Evolutionary conservation across 306 rosid species (phyloP), one percentile per base, ranked within the genome.

Genomic region (Fragaria vesca): DNA sequence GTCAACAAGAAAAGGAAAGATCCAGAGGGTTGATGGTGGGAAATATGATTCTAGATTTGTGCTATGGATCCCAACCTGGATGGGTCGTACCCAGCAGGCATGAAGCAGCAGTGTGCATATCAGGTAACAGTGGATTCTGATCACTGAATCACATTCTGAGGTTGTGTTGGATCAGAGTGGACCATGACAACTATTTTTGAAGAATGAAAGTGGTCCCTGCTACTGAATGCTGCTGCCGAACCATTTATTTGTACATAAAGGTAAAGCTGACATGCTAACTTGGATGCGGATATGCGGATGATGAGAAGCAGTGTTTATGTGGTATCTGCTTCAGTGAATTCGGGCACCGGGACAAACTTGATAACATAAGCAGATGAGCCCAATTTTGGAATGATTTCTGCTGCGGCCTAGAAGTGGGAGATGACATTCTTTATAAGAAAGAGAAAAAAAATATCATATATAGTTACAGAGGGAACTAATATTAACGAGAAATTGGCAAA

Each of bases 181-280:
- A 61, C 51, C 74, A 40, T 42, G 12, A 66, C 60, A 15, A 62
- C 77, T 36, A 69, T 16, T 36, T 45, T 38, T 17, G 77, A 58
- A 11, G 34, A 54, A 55, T 34, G 47, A 48, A 48, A 40, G 80
- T 57, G 50, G 85, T 76, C 73, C 66, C 75, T 57, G 88, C 81
- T 71, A 65, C 81, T 61, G 88, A 87, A 83, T 79, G 83, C 87
- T 78, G 87, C 85, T 70, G 85, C 80, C 78, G 62, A 77, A 85
- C 81, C 86, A 78, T 78, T 72, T 65, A 78, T 82, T 76, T 96
- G 99, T 96, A 93, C 90, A 93, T 91, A 96, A 85, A 86, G 88
- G 93, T 83, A 80, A 91, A 85, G 83, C 90, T 88, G 90, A 91
- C 97, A 86, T 84, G 87, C 97, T 93, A 90, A 93, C 98, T 86